Evolutionary conservation across 176 grass and related monocot genomes (phyloP), one percentile per base, ranked within the genome.

Genomic region (Chloris gayana): DNA sequence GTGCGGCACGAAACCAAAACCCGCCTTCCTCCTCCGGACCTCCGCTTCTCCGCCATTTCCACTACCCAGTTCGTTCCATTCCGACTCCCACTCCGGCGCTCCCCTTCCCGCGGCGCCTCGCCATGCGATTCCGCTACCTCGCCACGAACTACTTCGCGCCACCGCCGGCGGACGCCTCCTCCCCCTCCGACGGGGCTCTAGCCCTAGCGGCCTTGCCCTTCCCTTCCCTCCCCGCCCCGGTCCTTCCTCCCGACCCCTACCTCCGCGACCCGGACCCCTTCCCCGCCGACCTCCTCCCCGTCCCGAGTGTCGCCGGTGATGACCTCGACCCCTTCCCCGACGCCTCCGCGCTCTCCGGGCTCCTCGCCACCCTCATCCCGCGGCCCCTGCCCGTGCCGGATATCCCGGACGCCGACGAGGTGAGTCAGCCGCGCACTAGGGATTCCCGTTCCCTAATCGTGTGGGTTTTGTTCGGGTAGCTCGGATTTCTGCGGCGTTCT

Each of bases 51-150:
- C 57, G 62, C 62, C 47, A 7, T 47, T 35, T 29, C 39, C 31
- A 58, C 25, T 70, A 22, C 30, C 30, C 58, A 38, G 9, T 57
- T 14, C 25, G n/a, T n/a, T n/a, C n/a, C n/a, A n/a, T n/a, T n/a
- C 56, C n/a, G 9, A 0, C 5, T 41, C 37, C 15, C 14, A 17
- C 0, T 11, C 11, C 10, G 14, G 15, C 47, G 47, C 47, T 4
- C 47, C 14, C 70, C 33, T 74, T 50, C 64, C 76, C 77, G 19
- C 76, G 60, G 25, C 73, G 33, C 77, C 35, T 66, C 70, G 64
- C 30, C 76, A 96, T 98, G 95, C 77, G 95, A 77, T 76, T 82
- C 67, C 90, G 95, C 69, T 98, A 93, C 85, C 95, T 98, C 69
- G 64, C 86, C 78, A 34, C 88, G 45, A 84, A 98, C 77, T 86